Evolutionary conservation across 2,329 filamentous ascomycete genomes (phyloP).

Genomic region (Dactylonectria macrodidyma): DNA sequence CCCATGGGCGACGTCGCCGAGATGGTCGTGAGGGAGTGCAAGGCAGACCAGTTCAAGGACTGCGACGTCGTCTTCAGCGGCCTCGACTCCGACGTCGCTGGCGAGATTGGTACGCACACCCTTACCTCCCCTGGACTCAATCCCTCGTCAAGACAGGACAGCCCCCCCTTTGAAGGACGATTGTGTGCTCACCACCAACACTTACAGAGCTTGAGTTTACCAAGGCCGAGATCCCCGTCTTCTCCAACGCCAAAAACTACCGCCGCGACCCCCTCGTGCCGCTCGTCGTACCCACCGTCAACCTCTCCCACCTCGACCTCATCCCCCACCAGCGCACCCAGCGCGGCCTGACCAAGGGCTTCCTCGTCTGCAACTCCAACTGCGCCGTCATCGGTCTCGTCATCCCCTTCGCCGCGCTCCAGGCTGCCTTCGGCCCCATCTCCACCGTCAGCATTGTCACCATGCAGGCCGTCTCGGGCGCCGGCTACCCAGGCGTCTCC

Average conservation of each 20-base stretch:
- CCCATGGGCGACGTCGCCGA: conserved; percentile 87
- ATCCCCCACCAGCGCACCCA: conserved; percentile 89
- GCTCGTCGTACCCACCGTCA: conserved; percentile 95
- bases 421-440: conserved; percentile 88
- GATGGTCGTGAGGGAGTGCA: conserved; percentile 89
- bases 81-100: conserved; percentile 92
- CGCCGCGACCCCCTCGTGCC: conserved; percentile 91
- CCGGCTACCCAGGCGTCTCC: conserved; percentile 90
- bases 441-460: conserved; percentile 86
- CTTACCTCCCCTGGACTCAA: background rate
- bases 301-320: conserved; percentile 87
- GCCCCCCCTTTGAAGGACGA: background rate
- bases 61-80: conserved; percentile 96
- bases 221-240: conserved; percentile 88
- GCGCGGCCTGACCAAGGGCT: conserved; percentile 83
- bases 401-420: conserved; percentile 92
- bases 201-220: conserved; percentile 88
- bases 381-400: conserved; percentile 97
- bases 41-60: conserved; percentile 84
- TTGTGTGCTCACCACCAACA: conserved; percentile 20
- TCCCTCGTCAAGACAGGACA: background rate
- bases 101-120: conserved; percentile 81
- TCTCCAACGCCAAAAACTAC: conserved; percentile 99
- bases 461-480: conserved; percentile 94
- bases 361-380: conserved; percentile 98